Base-by-base conservation (phyloP, 129 eudicot genomes). In the Helianthus tuberosus region DNA sequence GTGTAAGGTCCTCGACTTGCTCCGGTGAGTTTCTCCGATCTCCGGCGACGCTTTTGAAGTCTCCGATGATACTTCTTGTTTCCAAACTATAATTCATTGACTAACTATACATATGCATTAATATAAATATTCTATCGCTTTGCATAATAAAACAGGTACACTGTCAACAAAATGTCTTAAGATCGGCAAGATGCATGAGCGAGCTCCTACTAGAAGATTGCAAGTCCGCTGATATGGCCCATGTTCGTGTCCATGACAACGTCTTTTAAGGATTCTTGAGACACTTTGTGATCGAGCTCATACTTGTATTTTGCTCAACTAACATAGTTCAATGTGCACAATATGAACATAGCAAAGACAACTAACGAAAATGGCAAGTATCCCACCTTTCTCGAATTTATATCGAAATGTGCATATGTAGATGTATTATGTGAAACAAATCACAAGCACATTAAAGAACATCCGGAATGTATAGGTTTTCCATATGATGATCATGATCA, bases 131-230 rank as follows among this genome's bases (percentile, higher is more conserved):
- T 32, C 4, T 3, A 32, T 32, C 4, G 36, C 36, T 2, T 32
- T 32, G 5, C 4, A 32, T 32, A 32, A 32, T 3, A 91, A 71
- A 9, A 89, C 89, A 1, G 86, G 93, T 1, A 86, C 86, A 36
- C 83, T 89, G 1, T 73, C 87, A 23, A 85, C 68, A 49, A 86
- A 91, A 35, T 91, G 91, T 73, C 81, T 74, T 70, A 91, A 91
- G 43, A 91, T 89, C 0, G 97, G 97, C 9, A 86, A 91, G 29
- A 91, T 89, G 0, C 97, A 11, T 85, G 93, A 2, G 84, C 93
- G 8, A 91, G 85, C 69, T 89, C 97, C 1, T 93, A 86, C 79
- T 91, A 84, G 72, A 91, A 91, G 25, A 91, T 72, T 10, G 96
- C 92, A 3, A 88, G 69, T 9, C 97, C 92, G 0, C 83, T 82